Conservation (phyloP, 148 eudicot genomes). For the Spergularia bocconei region DNA sequence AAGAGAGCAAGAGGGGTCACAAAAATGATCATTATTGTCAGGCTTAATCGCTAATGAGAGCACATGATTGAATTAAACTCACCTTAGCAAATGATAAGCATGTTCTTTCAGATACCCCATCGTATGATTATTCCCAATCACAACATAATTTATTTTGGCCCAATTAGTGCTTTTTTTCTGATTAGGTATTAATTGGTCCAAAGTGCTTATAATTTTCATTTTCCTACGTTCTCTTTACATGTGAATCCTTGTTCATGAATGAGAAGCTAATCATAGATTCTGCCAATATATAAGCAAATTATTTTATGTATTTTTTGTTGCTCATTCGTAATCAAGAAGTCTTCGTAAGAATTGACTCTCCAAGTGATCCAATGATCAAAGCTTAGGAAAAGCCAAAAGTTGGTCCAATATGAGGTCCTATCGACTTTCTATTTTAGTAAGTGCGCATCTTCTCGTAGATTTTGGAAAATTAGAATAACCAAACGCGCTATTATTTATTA, state of each 20-base stretch:
- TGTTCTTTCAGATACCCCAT: constrained; percentile 34
- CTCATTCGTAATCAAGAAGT: constrained; percentile 4
- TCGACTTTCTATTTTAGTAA: neutral
- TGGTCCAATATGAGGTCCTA: neutral
- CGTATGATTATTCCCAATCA: constrained; percentile 29
- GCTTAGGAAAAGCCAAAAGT: constrained; percentile 1
- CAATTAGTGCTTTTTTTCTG: constrained; percentile 1
- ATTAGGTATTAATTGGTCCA: constrained; percentile 7
- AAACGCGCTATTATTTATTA: neutral
- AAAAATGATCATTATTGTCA: constrained; percentile 6
- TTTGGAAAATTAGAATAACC: neutral
- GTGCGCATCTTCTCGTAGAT: neutral
- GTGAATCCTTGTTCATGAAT: constrained; percentile 30
- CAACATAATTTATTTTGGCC: constrained; percentile 20
- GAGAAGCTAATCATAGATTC: constrained; percentile 28
- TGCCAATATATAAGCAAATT: neutral
- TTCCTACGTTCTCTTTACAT: constrained; percentile 21
- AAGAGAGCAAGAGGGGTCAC: neutral
- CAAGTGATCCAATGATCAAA: constrained; percentile 22
- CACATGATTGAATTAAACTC: constrained; percentile 19
- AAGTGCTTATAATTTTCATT: constrained; percentile 12
- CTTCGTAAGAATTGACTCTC: constrained; percentile 18
- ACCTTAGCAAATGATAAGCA: constrained; percentile 27
- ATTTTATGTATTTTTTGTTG: neutral
- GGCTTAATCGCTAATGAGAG: constrained; percentile 11